These are phyloP conservation scores for Lepiota brunneoincarnata DNA, from an alignment of 768 basidiomycete genomes.

Conservation along the genomic window DNA sequence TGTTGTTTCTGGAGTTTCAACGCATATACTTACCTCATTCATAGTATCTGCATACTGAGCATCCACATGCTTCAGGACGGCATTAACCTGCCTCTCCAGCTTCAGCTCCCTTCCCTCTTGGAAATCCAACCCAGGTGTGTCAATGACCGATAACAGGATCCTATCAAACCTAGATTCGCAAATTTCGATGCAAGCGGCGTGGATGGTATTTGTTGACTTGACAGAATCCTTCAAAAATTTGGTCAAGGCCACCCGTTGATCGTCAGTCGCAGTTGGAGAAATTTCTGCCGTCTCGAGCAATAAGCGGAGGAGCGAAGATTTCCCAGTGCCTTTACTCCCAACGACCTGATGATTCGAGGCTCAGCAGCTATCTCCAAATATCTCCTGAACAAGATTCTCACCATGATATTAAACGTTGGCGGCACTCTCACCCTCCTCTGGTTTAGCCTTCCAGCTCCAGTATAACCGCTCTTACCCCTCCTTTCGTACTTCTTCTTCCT, in stretches of 20 bases:
- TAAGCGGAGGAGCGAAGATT: slow-evolving; percentile 78
- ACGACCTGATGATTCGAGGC: slow-evolving; percentile 51
- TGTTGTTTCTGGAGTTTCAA: not conserved
- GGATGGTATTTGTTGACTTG: slow-evolving; percentile 60
- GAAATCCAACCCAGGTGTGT: slow-evolving; percentile 85
- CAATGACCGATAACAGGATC: slow-evolving; percentile 75
- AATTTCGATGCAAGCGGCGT: slow-evolving; percentile 75
- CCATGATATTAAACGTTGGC: slow-evolving; percentile 88
- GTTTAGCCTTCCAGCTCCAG: slow-evolving; percentile 44
- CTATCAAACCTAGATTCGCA: slow-evolving; percentile 82
- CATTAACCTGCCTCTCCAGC: slow-evolving; percentile 75
- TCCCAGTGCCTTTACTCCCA: slow-evolving; percentile 78
- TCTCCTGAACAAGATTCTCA: slow-evolving; percentile 25
- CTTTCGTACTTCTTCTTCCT: slow-evolving; percentile 21
- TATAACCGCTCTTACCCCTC: slow-evolving; percentile 34
- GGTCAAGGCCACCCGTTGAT: slow-evolving; percentile 66
- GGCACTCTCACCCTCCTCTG: slow-evolving; percentile 65
- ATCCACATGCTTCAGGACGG: slow-evolving; percentile 76
- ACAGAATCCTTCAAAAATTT: slow-evolving; percentile 60
- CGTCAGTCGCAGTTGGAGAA: slow-evolving; percentile 71
- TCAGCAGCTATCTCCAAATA: slow-evolving; percentile 9
- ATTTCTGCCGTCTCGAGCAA: slow-evolving; percentile 83
- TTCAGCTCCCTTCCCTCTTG: slow-evolving; percentile 67
- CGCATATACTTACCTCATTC: slow-evolving; percentile 60
- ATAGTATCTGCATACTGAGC: slow-evolving; percentile 82